A percentile compares a stretch with the other conserved stretches of the same genome.
Conservation (phyloP, 208 protist species). For the Trichomonas vaginalis region DNA sequence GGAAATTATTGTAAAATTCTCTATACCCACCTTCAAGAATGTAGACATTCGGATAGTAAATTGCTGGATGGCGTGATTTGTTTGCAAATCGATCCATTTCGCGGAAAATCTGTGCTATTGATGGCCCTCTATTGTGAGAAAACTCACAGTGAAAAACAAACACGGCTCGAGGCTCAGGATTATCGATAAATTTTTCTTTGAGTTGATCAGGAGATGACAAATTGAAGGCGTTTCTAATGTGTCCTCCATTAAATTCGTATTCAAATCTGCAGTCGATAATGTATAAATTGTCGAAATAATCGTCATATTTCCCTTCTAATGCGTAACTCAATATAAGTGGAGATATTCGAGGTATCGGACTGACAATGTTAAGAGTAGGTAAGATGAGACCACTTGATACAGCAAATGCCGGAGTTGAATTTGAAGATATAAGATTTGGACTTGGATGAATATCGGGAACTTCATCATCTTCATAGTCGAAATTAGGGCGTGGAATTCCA, state of each 20-base stretch:
- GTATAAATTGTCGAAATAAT: neutral
- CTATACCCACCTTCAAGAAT: neutral
- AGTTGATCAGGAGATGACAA: neutral
- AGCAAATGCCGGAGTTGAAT: too few species aligned
- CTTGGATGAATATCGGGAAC: too few species aligned
- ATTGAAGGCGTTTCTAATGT: constrained; percentile 11
- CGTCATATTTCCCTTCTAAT: neutral
- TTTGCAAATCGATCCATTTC: neutral
- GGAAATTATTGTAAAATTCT: neutral
- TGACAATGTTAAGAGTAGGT: too few species aligned
- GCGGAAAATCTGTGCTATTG: neutral
- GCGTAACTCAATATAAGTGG: neutral
- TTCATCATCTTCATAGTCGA: too few species aligned
- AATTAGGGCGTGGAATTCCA: too few species aligned
- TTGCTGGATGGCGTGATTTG: neutral
- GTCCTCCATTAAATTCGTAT: constrained; percentile 28
- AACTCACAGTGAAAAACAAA: constrained; percentile 24
- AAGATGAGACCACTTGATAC: too few species aligned
- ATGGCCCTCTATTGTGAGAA: constrained; percentile 21
- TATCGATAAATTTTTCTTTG: neutral
- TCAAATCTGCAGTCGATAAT: constrained; percentile 24
- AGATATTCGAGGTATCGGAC: too few species aligned
- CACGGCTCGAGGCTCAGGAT: neutral
- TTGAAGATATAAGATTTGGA: too few species aligned
- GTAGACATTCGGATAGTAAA: neutral